Percentiles rank a stretch among this genome's conserved stretches.
phyloP scores from a whole-genome alignment of 306 rosid species.

The Datisca glomerata region DNA sequence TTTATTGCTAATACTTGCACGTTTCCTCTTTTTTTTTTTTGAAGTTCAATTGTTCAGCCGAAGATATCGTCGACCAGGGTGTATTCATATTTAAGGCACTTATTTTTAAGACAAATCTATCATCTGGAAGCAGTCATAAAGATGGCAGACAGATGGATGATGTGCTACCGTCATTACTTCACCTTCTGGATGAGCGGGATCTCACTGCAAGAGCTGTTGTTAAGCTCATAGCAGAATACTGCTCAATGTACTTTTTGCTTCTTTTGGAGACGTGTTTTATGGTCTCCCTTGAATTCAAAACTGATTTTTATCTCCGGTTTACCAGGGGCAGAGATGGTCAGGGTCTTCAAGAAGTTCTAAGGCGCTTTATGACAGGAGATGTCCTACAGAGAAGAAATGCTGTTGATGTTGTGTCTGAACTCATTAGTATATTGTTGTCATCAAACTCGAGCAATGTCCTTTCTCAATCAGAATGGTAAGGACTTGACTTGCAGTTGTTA shows the following conservation, averaged over 20 bases:
- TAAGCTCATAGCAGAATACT: conserved; percentile 71
- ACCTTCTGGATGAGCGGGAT: conserved; percentile 77
- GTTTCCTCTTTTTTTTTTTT: conserved; percentile 10
- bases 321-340: conserved; percentile 50
- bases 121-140: conserved; percentile 31
- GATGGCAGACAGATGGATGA: conserved; percentile 36
- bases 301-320: conserved; percentile 21
- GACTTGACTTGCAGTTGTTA: conserved; percentile 7
- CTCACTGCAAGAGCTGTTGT: conserved; percentile 72
- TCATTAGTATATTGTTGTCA: conserved; percentile 37
- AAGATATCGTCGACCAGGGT: conserved; percentile 53
- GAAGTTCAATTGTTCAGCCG: conserved; percentile 64
- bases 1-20: too few relatives aligned
- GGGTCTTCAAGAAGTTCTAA: conserved; percentile 58
- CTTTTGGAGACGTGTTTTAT: conserved; percentile 7
- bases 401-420: conserved; percentile 63
- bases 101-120: conserved; percentile 43
- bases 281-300: conserved; percentile 7
- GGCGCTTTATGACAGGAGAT: conserved; percentile 50
- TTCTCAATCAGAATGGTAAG: conserved; percentile 45
- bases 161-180: conserved; percentile 51
- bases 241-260: conserved; percentile 47
- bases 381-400: conserved; percentile 72
- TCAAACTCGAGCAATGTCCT: conserved; percentile 26
- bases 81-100: conserved; percentile 64